Percentiles rank a stretch among this genome's conserved stretches.
phyloP scores from a whole-genome alignment of 768 basidiomycete species.

The Kwoniella sp. region DNA sequence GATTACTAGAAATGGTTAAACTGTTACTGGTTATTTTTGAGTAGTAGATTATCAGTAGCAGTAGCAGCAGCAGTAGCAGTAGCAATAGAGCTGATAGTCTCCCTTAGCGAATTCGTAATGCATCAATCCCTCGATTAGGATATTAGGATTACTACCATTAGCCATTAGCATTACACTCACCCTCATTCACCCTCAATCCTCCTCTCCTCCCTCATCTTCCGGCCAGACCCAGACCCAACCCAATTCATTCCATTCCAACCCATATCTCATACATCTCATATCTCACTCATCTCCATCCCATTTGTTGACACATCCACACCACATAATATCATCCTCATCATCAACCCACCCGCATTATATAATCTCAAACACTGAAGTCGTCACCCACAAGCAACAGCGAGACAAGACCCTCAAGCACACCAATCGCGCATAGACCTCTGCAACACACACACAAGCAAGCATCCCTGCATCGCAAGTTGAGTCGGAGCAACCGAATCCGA shows the following conservation, averaged over 20 bases:
- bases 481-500: not conserved
- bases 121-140: no score
- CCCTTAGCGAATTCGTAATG: no score
- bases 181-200: no score
- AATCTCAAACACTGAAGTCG: constrained; percentile 5
- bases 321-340: not conserved
- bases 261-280: not conserved
- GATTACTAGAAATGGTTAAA: not conserved
- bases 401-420: not conserved
- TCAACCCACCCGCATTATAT: constrained; percentile 1
- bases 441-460: not conserved
- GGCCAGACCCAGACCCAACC: not conserved
- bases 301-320: not conserved
- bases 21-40: no score
- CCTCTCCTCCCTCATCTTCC: no score
- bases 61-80: no score
- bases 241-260: not conserved
- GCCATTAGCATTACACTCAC: no score
- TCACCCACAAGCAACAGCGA: no score
- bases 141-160: no score
- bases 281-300: not conserved
- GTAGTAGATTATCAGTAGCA: no score
- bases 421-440: not conserved
- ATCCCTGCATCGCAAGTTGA: not conserved
- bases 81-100: no score